These are phyloP conservation scores for Marsdenia floribunda DNA, from an alignment of 257 asterid genomes.

Conservation along the genomic window DNA sequence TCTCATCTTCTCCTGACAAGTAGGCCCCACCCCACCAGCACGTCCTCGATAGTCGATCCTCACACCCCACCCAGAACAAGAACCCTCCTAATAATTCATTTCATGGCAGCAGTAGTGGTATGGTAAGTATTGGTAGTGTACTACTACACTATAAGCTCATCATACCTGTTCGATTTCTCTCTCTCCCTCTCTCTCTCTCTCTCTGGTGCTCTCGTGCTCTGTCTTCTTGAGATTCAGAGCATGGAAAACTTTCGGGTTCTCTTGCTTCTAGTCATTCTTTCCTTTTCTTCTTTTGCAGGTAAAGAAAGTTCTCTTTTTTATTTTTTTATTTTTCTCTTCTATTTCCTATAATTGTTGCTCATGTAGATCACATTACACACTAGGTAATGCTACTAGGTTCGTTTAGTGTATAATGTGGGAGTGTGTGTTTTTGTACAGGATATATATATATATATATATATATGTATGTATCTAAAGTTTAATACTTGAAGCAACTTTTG, in stretches of 20 bases:
- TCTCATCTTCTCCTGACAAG: not conserved
- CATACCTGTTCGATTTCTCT: not conserved
- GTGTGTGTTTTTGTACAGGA: not conserved
- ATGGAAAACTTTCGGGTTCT: slow-evolving; percentile 31
- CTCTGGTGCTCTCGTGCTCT: slow-evolving; percentile 7
- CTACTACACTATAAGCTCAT: not conserved
- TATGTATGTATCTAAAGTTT: not conserved
- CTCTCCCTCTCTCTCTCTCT: not conserved
- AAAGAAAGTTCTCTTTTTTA: not conserved
- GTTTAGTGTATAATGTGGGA: not conserved
- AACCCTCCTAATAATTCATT: too few relatives aligned
- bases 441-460: not conserved
- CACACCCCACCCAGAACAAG: not conserved
- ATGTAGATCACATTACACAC: not conserved
- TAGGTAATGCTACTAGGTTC: not conserved
- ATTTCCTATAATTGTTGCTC: too few relatives aligned
- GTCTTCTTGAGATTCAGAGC: slow-evolving; percentile 5
- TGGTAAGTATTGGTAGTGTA: not conserved
- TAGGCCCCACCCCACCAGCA: slow-evolving; percentile 14
- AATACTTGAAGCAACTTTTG: not conserved
- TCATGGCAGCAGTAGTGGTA: too few relatives aligned
- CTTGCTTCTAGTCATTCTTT: slow-evolving; percentile 14
- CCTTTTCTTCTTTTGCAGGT: slow-evolving; percentile 29
- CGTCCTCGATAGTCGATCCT: not conserved
- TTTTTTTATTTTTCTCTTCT: not conserved